phyloP scores from a whole-genome alignment of 495 filamentous ascomycete genomes.

The Hyaloscypha bicolor region DNA sequence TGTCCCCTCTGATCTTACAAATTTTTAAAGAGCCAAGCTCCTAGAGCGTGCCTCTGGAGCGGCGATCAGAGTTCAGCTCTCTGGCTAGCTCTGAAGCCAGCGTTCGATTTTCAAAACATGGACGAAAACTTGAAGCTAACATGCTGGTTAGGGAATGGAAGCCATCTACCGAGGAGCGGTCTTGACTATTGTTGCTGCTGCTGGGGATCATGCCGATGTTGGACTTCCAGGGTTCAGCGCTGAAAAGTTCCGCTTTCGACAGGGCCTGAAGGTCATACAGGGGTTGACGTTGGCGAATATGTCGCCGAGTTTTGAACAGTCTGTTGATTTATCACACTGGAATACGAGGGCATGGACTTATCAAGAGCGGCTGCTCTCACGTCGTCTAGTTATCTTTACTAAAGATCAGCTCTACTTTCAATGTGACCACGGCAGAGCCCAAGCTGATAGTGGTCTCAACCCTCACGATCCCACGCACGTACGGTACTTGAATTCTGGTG shows the following conservation, averaged over 20 bases:
- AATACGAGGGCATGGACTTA: not conserved
- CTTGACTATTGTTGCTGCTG: slow-evolving; percentile 33
- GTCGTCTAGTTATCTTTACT: not conserved
- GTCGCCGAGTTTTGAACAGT: not conserved
- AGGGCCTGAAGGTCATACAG: not conserved
- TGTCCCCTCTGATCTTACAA: no score
- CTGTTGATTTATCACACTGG: not conserved
- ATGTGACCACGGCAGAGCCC: slow-evolving; percentile 4
- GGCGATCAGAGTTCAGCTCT: no score
- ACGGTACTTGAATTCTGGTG: not conserved
- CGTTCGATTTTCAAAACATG: no score
- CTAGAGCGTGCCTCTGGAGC: no score
- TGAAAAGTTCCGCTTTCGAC: not conserved
- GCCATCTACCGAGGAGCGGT: slow-evolving; percentile 30
- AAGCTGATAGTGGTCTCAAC: not conserved
- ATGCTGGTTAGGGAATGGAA: no score
- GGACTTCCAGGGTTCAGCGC: slow-evolving; percentile 17
- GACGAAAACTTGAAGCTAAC: no score
- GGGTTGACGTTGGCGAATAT: not conserved
- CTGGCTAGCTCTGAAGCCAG: no score
- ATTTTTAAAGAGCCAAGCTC: no score
- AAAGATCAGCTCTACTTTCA: not conserved
- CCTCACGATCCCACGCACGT: not conserved
- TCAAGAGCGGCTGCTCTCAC: not conserved
- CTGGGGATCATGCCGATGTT: slow-evolving; percentile 24